phyloP scores from a whole-genome alignment of 768 basidiomycete genomes.

The Russula foetens region DNA sequence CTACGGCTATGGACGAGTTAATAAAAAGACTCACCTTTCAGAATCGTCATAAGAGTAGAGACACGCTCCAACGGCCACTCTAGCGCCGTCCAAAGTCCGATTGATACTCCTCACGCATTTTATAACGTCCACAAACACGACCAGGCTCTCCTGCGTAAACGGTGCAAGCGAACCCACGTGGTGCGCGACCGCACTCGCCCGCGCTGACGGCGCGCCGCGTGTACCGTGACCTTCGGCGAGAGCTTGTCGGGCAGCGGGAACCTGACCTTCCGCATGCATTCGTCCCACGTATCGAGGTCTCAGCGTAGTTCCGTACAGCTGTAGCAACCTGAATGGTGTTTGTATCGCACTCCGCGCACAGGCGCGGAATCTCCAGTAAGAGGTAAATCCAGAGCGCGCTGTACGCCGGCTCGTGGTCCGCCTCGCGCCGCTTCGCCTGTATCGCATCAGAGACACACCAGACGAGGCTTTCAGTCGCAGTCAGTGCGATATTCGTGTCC shows the following conservation, averaged over 20 bases:
- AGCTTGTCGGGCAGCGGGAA: constrained; percentile 78
- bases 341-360: constrained; percentile 93
- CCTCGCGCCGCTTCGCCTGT: constrained; percentile 68
- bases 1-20: not conserved
- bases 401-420: constrained; percentile 58
- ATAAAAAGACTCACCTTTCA: constrained; percentile 48
- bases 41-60: constrained; percentile 60
- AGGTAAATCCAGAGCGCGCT: constrained; percentile 93
- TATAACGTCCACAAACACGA: constrained; percentile 70
- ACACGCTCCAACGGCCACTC: constrained; percentile 66
- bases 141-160: constrained; percentile 81
- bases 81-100: constrained; percentile 35
- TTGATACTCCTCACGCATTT: constrained; percentile 48
- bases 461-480: constrained; percentile 84
- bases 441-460: constrained; percentile 98
- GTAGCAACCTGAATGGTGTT: constrained; percentile 88
- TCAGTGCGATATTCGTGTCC: constrained; percentile 94
- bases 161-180: constrained; percentile 24
- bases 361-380: constrained; percentile 69
- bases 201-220: constrained; percentile 57
- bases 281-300: constrained; percentile 79
- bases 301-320: constrained; percentile 85
- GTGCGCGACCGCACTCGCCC: constrained; percentile 15
- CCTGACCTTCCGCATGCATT: constrained; percentile 85
- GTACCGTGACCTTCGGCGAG: constrained; percentile 49